Base-by-base conservation (phyloP, 2,329 filamentous ascomycete species). In the Ceratocystis colombiana region DNA sequence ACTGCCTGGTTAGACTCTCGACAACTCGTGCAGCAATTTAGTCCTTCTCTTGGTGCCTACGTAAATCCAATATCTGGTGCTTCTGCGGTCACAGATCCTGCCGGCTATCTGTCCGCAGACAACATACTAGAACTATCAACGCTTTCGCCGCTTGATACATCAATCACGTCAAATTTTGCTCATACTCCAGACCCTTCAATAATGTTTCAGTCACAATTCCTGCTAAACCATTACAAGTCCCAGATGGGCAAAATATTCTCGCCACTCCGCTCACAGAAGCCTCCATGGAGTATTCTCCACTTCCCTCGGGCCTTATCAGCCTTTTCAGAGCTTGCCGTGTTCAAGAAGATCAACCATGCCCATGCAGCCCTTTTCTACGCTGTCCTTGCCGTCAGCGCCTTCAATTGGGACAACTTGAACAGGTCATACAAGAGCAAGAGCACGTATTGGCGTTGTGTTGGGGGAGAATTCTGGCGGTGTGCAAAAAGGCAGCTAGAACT, bases 261-360 rank as follows among this genome's bases (percentile, higher is more conserved):
- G 0, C 76, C 75, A 0, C 72, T 76, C 37, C 71, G 72, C 12
- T 73, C 76, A 62, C 72, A 71, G 45, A 77, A 78, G 68, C 76
- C 76, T 1, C 76, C 76, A 0, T 77, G 76, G 76, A 74, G 77
- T 65, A 70, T 76, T 4, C 71, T 78, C 0, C 76, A 77, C 57
- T 70, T 77, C 10, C 75, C 76, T 3, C 72, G 75, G 64, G 72
- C 72, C 5, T 75, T 75, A 64, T 71, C 70, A 17, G 74, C 72
- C 25, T 67, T 78, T 10, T 76, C 76, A 5, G 72, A 73, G 20
- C 68, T 77, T 0, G 73, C 75, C 0, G 70, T 78, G 12, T 74
- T 73, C 0, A 75, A 76, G 59, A 37, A 68, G 1, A 68, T 75
- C 41, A 73, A 73, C 53, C 70, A 75, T 68, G 75, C 76, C 3